Evolutionary conservation across 768 basidiomycete species (phyloP), one percentile per base, ranked within the genome.

Genomic region (Pulveroboletus sp.): DNA sequence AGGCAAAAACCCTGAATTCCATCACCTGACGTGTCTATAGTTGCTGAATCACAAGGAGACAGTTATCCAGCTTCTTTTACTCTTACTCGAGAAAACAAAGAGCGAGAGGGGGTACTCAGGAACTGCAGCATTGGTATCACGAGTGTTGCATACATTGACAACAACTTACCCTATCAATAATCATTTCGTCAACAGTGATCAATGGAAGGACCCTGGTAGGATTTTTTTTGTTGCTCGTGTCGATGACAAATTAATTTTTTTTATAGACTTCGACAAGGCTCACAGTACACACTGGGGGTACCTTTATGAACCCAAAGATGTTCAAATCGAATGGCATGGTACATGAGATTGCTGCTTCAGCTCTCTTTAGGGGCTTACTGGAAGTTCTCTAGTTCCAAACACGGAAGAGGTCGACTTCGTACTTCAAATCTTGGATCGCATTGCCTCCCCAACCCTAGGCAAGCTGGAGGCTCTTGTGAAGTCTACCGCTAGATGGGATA

Each of bases 301-400:
- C 43, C 69, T 89, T 28, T 90, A 86, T 67, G 81, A 87, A 49
- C 71, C 85, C 5, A 75, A 85, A 58, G 89, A 96, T 48, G 85
- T 93, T 43, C 76, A 81, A 49, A 78, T 93, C 32, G 83, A 90
- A 51, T 98, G 94, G 94, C 93, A 95, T 64, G 80, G 87, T 87
- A 60, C 58, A 24, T 32, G 38, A 36, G 6, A 47, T 43, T 7
- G 36, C 21, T 31, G 32, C 21, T 24, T 3, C 2, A n/a, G n/a
- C n/a, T n/a, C 30, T 17, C 44, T 52, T 51, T 37, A 54, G 46
- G 64, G 21, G 57, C 40, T 51, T 14, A 50, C 17, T 17, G 41
- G 43, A 43, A 38, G 17, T 24, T 8, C 43, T 81, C 86, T 1
- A 80, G 67, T 63, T 33, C 69, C 67, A 40, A 67, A 41, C 14